A percentile compares a stretch with the other conserved stretches of the same genome.
Conservation (phyloP, 2,329 filamentous ascomycete genomes). For the Dendryphion nanum region DNA sequence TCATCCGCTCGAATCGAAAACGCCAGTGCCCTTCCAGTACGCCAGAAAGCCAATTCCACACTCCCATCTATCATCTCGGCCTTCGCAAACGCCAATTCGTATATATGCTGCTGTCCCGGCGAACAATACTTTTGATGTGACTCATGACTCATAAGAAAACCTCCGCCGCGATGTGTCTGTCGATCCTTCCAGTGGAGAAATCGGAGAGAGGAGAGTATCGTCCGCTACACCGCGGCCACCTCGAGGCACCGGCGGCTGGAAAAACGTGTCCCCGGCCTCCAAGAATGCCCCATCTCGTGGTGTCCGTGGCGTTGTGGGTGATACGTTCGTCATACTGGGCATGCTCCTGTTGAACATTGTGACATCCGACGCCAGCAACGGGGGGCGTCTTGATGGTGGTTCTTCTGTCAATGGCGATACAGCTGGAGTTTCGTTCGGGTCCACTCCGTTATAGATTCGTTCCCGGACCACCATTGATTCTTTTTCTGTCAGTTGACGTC, state of each 20-base stretch:
- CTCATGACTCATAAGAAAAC: slow-evolving; percentile 42
- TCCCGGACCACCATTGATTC: slow-evolving; percentile 48
- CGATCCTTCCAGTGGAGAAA: slow-evolving; percentile 34
- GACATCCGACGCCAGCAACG: slow-evolving; percentile 26
- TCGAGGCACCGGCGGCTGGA: slow-evolving; percentile 14
- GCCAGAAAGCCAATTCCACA: too few species aligned
- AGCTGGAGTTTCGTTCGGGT: slow-evolving; percentile 22
- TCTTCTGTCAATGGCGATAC: slow-evolving; percentile 19
- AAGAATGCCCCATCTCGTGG: slow-evolving; percentile 32
- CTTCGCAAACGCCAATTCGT: too few species aligned
- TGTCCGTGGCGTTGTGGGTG: slow-evolving; percentile 30
- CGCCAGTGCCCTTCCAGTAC: too few species aligned
- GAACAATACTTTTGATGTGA: too few species aligned
- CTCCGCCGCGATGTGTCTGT: slow-evolving; percentile 31
- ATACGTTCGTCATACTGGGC: slow-evolving; percentile 19
- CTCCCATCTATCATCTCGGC: too few species aligned
- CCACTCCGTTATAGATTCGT: slow-evolving; percentile 46
- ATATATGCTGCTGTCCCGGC: too few species aligned
- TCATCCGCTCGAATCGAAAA: too few species aligned
- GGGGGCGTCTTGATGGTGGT: slow-evolving; percentile 19
- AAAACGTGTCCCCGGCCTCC: slow-evolving; percentile 31
- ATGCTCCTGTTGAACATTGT: slow-evolving; percentile 20
- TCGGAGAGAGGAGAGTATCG: slow-evolving; percentile 30
- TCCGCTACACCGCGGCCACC: slow-evolving; percentile 21
- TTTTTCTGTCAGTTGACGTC: slow-evolving; percentile 48